Evolutionary conservation across 495 filamentous ascomycete genomes (phyloP).

Genomic region (Penicillium roqueforti): DNA sequence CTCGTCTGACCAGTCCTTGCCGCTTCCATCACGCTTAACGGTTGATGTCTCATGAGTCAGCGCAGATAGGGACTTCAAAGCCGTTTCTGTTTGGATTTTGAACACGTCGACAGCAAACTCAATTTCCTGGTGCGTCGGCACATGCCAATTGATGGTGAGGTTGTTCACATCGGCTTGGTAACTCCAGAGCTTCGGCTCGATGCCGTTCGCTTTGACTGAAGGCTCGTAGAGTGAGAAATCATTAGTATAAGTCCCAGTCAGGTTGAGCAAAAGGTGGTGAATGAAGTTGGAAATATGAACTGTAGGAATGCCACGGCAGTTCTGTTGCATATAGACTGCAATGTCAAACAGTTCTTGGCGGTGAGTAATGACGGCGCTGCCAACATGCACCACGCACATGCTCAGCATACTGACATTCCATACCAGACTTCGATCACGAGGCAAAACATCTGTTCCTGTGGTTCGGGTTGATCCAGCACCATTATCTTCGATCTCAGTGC

Average conservation of each 20-base stretch:
- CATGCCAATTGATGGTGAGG: slow-evolving; percentile 86
- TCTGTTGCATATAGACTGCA: slow-evolving; percentile 91
- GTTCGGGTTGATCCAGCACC: slow-evolving; percentile 93
- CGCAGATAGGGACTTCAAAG: slow-evolving; percentile 63
- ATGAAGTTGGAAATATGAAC: slow-evolving; percentile 97
- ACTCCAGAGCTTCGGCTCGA: slow-evolving; percentile 75
- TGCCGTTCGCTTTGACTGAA: slow-evolving; percentile 49
- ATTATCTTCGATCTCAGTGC: slow-evolving; percentile 95
- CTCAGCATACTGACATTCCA: slow-evolving; percentile 98
- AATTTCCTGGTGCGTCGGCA: slow-evolving; percentile 71
- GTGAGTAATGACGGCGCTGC: slow-evolving; percentile 80
- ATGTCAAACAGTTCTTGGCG: slow-evolving; percentile 86
- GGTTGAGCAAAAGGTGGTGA: slow-evolving; percentile 95
- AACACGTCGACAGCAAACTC: slow-evolving; percentile 87
- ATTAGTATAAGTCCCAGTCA: slow-evolving; percentile 87
- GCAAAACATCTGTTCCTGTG: slow-evolving; percentile 87
- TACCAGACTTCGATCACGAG: slow-evolving; percentile 85
- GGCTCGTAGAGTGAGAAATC: slow-evolving; percentile 84
- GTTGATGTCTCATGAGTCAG: slow-evolving; percentile 75
- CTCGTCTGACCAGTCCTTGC: slow-evolving; percentile 98
- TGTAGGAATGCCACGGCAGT: slow-evolving; percentile 86
- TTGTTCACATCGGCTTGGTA: slow-evolving; percentile 62
- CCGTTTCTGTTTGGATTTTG: slow-evolving; percentile 65
- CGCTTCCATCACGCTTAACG: slow-evolving; percentile 90
- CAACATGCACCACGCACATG: slow-evolving; percentile 97